Evolutionary conservation across 306 rosid species (phyloP).

Genomic region (Gynostemma pentaphyllum): DNA sequence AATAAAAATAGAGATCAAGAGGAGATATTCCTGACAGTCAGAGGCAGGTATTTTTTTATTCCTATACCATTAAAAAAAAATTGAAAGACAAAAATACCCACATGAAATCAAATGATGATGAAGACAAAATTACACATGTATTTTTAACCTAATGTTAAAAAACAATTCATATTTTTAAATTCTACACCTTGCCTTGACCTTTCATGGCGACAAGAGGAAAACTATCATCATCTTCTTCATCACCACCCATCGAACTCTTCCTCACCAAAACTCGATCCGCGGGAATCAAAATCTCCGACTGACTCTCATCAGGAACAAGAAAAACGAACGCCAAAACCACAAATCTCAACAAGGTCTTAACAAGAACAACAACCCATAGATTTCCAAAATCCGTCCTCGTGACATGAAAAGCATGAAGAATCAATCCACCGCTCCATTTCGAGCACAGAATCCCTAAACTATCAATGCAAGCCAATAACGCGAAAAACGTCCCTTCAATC

Average conservation of each 20-base stretch:
- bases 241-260: not conserved
- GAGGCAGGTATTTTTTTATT: too few species aligned
- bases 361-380: constrained; percentile 44
- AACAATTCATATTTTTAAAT: not conserved
- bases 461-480: constrained; percentile 59
- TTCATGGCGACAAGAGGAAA: constrained; percentile 39
- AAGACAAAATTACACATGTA: too few species aligned
- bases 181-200: not conserved
- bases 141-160: too few species aligned
- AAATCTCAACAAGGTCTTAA: constrained; percentile 48
- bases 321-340: constrained; percentile 38
- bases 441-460: constrained; percentile 43
- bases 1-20: too few species aligned
- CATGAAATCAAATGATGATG: too few species aligned
- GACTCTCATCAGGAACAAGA: constrained; percentile 46
- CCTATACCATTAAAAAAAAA: too few species aligned
- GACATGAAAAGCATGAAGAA: constrained; percentile 36
- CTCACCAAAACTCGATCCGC: constrained; percentile 20
- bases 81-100: too few species aligned
- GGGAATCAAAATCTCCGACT: constrained; percentile 32
- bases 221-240: constrained; percentile 25
- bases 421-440: constrained; percentile 48
- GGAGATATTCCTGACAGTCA: too few species aligned
- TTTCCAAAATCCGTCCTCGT: constrained; percentile 54
- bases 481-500: constrained; percentile 75